Evolutionary conservation across 768 basidiomycete species (phyloP), one percentile per base, ranked within the genome.

Genomic region (Guyanaporus albipodus): DNA sequence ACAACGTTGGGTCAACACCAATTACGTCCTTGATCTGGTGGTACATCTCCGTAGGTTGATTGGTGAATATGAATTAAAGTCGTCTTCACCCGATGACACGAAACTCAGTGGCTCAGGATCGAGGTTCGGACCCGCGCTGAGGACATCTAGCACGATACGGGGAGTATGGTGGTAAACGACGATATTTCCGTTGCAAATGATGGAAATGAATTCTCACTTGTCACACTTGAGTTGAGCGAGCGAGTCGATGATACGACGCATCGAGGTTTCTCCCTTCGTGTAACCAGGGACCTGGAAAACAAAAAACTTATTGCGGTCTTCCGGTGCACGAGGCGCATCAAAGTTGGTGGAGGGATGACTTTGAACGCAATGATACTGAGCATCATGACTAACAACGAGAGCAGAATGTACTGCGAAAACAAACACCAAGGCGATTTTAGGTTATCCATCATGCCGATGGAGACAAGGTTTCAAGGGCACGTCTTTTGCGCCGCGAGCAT

Each of bases 11-110:
- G 68, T 99, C 96, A 60, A 99, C 92, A 67, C 96, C 96, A 58
- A 99, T 97, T 44, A 98, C 93, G 61, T 99, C 98, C 79, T 97
- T 92, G 77, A 99, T 93, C 68, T 99, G 96, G 65, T 98, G 96
- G 63, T 93, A 98, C 73, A 99, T 95, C 70, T 99, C 96, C 52
- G 95, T 0, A 95, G 96, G 60, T 87, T 91, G 95, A 99, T 98
- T 0, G 93, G 85, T 18, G 91, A 68, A 65, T 94, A n/a, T n/a
- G n/a, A n/a, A n/a, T n/a, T n/a, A n/a, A n/a, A n/a, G n/a, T n/a
- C n/a, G n/a, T n/a, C 95, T 60, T 96, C 91, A 14, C 95, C 95
- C 35, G 98, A 78, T 8, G 89, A 92, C 44, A 90, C 68, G 79
- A 97, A 98, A 57, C 91, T 89, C 46, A 99, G 75, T 4, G 94